A percentile compares a stretch with the other conserved stretches of the same genome.
Evolutionary conservation across 768 basidiomycete genomes (phyloP).

Genomic region (Pisolithus microcarpus): DNA sequence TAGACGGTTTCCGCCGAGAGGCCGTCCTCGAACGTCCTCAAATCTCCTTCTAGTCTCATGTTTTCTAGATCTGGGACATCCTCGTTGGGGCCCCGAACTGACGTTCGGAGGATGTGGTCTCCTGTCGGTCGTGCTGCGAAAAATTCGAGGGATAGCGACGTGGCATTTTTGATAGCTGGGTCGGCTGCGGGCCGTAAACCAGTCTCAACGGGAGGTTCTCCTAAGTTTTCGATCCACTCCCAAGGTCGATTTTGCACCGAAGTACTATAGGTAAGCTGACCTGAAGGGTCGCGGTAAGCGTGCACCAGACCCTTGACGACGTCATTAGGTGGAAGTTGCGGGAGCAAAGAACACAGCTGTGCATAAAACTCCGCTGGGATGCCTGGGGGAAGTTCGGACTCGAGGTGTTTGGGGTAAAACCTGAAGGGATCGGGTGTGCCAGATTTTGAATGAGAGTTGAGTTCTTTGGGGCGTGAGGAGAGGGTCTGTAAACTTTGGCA

Average conservation of each 20-base stretch:
- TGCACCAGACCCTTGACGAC: conserved; percentile 53
- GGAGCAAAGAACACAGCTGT: conserved; percentile 54
- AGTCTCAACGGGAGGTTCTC: conserved; percentile 36
- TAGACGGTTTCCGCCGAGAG: conserved; percentile 57
- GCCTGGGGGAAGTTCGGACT: conserved; percentile 46
- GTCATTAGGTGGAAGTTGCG: conserved; percentile 42
- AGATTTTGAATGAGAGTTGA: conserved; percentile 51
- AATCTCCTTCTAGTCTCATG: conserved; percentile 33
- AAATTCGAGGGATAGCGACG: conserved; percentile 64
- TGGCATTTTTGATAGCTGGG: conserved; percentile 54
- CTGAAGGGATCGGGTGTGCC: conserved; percentile 51
- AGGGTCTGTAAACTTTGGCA: neutral
- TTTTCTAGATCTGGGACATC: conserved; percentile 16
- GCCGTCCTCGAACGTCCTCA: conserved; percentile 62
- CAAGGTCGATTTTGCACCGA: conserved; percentile 71
- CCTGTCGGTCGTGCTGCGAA: conserved; percentile 63
- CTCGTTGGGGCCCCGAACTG: neutral
- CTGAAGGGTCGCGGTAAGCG: conserved; percentile 48
- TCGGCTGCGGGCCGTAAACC: conserved; percentile 37
- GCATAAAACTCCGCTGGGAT: conserved; percentile 50
- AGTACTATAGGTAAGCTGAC: conserved; percentile 40
- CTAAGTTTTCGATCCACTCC: conserved; percentile 82
- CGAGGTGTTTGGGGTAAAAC: conserved; percentile 48
- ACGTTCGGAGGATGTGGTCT: conserved; percentile 35
- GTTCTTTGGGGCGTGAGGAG: conserved; percentile 38